phyloP scores from a whole-genome alignment of 202 grass and related monocot genomes.

The Alloteropsis angusta region DNA sequence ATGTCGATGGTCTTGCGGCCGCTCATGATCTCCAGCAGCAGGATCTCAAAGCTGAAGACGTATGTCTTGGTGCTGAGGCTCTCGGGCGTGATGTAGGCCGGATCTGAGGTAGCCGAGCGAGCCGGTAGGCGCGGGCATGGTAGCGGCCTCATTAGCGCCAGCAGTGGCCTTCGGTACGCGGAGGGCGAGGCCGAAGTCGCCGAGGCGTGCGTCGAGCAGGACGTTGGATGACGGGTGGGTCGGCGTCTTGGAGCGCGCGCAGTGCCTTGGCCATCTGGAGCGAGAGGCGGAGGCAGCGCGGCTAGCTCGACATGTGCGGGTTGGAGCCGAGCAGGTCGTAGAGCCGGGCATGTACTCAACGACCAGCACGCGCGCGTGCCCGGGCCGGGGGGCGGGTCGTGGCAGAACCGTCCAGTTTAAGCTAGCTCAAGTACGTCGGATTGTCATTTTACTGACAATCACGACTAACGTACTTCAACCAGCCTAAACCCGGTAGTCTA shows the following conservation, averaged over 20 bases:
- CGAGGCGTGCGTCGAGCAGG: conserved; percentile 77
- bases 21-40: conserved; percentile 96
- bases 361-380: conserved; percentile 62
- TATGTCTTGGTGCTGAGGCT: conserved; percentile 98
- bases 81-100: conserved; percentile 86
- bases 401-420: no score
- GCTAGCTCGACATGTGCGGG: conserved; percentile 50
- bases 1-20: conserved; percentile 93
- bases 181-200: conserved; percentile 87
- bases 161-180: conserved; percentile 17
- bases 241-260: conserved; percentile 64
- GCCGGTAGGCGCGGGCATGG: conserved; percentile 52
- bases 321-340: conserved; percentile 87
- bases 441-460: no score
- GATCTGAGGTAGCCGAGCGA: conserved; percentile 95
- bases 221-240: conserved; percentile 85
- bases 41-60: conserved; percentile 98
- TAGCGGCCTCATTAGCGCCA: neutral
- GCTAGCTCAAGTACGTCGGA: no score
- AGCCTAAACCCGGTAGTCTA: no score
- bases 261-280: conserved; percentile 77
- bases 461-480: no score
- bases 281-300: conserved; percentile 65
- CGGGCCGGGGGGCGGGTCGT: no score
- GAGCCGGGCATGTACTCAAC: conserved; percentile 93